Base-by-base conservation (phyloP, 108 stramenopile genomes). In the Nitzschia sp. region DNA sequence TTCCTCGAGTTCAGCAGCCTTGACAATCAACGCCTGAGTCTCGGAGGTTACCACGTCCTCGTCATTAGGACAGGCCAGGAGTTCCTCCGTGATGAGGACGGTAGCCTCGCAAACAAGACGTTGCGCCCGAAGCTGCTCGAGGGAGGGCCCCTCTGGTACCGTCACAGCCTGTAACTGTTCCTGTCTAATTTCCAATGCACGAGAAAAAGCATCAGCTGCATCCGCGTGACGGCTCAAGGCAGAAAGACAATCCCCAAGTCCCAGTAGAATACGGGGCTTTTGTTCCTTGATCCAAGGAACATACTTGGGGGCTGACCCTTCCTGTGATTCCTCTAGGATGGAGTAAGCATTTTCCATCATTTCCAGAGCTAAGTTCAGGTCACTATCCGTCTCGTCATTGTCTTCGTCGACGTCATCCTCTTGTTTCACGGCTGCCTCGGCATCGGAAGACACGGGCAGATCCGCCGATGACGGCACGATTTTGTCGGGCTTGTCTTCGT, bases 321-420 rank as follows among this genome's bases (percentile, higher is more conserved):
- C 44, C 8, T 64, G 48, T 56, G 82, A 78, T 10, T 75, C 63
- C 15, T 88, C 80, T 3, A 85, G 52, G 50, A 90, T 89, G 39
- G 75, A 64, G 51, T 66, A 88, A 12, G 85, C 77, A 38, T 79
- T 84, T 63, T 86, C 89, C 86, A 93, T 88, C 83, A 89, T 86
- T 75, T 89, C 88, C 50, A 90, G 57, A 9, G 92, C 87, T 26
- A 90, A 57, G 17, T 63, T 41, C 22, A 83, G 41, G 55, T 88
- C 86, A 26, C 71, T 73, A 14, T 68, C 56, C n/a, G 71, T 77
- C 19, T 70, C 51, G 10, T 79, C 62, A 8, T 44, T 59, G 14
- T 57, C 63, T 15, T 56, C 67, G 7, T 70, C 69, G 38, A 69
- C 57, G 17, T 72, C 63, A 10, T 55, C 46, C 46, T 68, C 41